Percentiles rank a stretch among this genome's conserved stretches.
These are phyloP conservation scores for Aspergillus quadrilineatus DNA, from an alignment of 2,329 filamentous ascomycete genomes.

Conservation along the genomic window DNA sequence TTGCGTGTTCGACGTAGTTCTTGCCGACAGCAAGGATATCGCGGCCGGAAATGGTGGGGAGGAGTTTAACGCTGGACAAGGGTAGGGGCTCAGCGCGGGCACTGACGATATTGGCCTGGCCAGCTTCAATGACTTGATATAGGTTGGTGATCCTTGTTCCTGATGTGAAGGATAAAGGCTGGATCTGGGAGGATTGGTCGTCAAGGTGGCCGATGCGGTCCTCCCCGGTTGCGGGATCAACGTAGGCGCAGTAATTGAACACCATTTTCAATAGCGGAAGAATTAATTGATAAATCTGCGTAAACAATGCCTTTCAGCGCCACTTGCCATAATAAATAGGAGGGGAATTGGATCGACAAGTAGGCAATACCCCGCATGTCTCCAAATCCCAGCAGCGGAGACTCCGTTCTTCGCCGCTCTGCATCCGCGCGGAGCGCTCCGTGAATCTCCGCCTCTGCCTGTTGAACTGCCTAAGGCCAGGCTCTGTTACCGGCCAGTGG, in stretches of 20 bases:
- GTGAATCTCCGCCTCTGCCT: too few relatives aligned
- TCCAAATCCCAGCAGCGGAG: neutral
- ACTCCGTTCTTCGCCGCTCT: neutral
- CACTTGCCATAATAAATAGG: neutral
- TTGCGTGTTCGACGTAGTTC: conserved; percentile 59
- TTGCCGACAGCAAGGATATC: conserved; percentile 59
- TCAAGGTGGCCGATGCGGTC: conserved; percentile 8
- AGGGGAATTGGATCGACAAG: neutral
- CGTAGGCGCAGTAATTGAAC: conserved; percentile 9
- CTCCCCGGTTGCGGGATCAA: neutral
- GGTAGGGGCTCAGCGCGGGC: conserved; percentile 30
- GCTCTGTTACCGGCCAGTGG: too few relatives aligned
- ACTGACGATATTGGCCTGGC: conserved; percentile 38
- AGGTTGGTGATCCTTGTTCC: conserved; percentile 39
- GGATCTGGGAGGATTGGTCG: neutral
- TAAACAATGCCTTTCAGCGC: neutral
- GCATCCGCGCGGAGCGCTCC: too few relatives aligned
- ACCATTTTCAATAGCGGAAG: neutral
- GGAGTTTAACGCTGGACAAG: conserved; percentile 41
- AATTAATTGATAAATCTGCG: neutral
- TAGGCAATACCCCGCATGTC: neutral
- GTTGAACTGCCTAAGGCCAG: too few relatives aligned
- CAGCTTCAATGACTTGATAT: conserved; percentile 55
- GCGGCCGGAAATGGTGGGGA: conserved; percentile 49
- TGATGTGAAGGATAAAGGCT: neutral